Percentiles rank a stretch among this genome's conserved stretches.
phyloP scores from a whole-genome alignment of 2,329 filamentous ascomycete species.

The Boeremia exigua region DNA sequence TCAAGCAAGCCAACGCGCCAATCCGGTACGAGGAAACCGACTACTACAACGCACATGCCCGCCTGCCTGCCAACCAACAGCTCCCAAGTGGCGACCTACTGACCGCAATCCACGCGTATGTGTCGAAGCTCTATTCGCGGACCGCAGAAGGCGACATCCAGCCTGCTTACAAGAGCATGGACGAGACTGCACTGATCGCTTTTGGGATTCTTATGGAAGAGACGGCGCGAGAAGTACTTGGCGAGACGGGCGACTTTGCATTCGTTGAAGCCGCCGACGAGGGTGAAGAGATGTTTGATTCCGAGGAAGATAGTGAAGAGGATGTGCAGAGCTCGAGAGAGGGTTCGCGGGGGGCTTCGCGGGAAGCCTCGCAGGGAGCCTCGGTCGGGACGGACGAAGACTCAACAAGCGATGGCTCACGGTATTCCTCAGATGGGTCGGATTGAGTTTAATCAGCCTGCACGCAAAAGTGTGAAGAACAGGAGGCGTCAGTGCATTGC shows the following conservation, averaged over 20 bases:
- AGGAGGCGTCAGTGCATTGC: too few species aligned
- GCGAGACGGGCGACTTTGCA: constrained; percentile 70
- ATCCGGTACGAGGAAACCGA: constrained; percentile 73
- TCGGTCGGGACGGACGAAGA: not conserved
- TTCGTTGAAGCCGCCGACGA: constrained; percentile 65
- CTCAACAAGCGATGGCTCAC: constrained; percentile 15
- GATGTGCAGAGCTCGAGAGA: not conserved
- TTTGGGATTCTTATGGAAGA: constrained; percentile 79
- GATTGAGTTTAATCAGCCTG: not conserved
- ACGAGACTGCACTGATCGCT: constrained; percentile 78
- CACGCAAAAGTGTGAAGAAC: too few species aligned
- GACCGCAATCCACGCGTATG: constrained; percentile 71
- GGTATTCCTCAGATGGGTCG: constrained; percentile 19
- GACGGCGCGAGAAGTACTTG: constrained; percentile 65
- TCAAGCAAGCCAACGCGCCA: constrained; percentile 69
- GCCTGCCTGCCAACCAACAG: constrained; percentile 56
- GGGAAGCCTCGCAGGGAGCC: not conserved
- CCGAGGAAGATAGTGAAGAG: not conserved
- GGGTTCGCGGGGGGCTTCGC: not conserved
- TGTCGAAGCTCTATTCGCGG: constrained; percentile 67
- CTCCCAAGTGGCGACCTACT: constrained; percentile 74
- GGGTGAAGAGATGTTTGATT: constrained; percentile 23
- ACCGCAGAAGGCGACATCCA: constrained; percentile 27
- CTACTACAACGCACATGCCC: constrained; percentile 70
- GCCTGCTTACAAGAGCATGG: constrained; percentile 66